Conservation (phyloP, 345 rosid genomes). For the Melaleuca alternifolia region DNA sequence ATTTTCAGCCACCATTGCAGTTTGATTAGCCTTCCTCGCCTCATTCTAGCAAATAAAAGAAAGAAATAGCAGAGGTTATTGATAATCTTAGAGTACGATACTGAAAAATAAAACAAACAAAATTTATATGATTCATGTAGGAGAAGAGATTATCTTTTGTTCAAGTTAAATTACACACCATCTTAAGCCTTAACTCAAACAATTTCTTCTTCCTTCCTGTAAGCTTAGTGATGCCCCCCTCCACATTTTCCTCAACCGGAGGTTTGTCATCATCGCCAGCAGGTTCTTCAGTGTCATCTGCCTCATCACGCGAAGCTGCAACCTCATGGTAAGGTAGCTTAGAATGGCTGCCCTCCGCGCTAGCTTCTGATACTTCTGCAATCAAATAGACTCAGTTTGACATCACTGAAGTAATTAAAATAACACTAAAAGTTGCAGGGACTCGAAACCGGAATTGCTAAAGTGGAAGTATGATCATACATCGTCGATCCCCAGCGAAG, state of each 20-base stretch:
- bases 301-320: constrained; percentile 19
- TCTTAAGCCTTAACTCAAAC: constrained; percentile 75
- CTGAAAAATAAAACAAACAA: neutral
- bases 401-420: neutral
- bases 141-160: neutral
- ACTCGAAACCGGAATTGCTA: neutral
- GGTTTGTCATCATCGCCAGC: constrained; percentile 32
- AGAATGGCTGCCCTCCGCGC: neutral
- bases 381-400: neutral
- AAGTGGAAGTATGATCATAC: neutral
- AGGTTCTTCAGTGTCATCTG: constrained; percentile 24
- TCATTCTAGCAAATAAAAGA: constrained; percentile 31
- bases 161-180: constrained; percentile 28
- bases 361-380: neutral
- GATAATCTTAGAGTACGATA: neutral
- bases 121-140: neutral
- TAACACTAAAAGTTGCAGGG: neutral
- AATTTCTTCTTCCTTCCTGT: constrained; percentile 76
- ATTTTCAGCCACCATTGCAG: constrained; percentile 81
- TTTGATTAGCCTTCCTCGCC: constrained; percentile 89
- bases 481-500: neutral
- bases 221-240: constrained; percentile 53
- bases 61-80: neutral
- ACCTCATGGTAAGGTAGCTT: constrained; percentile 10
- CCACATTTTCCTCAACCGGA: constrained; percentile 29